Conservation (phyloP, 306 rosid genomes). For the Acacia crassicarpa region DNA sequence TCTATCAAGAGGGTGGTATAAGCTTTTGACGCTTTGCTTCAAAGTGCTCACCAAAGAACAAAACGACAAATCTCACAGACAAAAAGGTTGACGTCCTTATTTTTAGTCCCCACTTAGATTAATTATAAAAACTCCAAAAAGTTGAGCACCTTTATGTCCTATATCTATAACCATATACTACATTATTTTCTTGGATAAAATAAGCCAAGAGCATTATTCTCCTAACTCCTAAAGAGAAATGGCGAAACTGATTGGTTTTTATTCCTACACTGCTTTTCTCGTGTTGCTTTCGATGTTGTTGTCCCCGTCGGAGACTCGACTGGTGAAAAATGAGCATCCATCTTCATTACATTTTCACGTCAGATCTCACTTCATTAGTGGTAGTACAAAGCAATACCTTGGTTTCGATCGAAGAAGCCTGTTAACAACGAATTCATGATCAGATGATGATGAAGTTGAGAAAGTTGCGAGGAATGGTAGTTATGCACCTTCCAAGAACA, state of each 20-base stretch:
- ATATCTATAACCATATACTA: background rate
- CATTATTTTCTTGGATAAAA: background rate
- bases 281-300: background rate
- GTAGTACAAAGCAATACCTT: background rate
- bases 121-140: background rate
- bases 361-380: background rate
- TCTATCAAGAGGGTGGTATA: background rate
- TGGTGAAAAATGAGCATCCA: background rate
- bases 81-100: background rate
- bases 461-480: background rate
- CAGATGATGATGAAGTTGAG: background rate
- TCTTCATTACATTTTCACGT: background rate
- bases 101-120: background rate
- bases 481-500: background rate
- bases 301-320: background rate
- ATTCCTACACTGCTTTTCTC: background rate
- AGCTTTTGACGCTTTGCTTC: background rate
- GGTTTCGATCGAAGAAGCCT: background rate
- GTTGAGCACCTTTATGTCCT: background rate
- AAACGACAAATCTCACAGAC: background rate
- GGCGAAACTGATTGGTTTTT: background rate
- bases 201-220: background rate
- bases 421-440: background rate
- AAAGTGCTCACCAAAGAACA: background rate
- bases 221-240: background rate